Evolutionary conservation across 495 filamentous ascomycete genomes (phyloP), one percentile per base, ranked within the genome.

Genomic region (Penicillium macrosclerotiorum): DNA sequence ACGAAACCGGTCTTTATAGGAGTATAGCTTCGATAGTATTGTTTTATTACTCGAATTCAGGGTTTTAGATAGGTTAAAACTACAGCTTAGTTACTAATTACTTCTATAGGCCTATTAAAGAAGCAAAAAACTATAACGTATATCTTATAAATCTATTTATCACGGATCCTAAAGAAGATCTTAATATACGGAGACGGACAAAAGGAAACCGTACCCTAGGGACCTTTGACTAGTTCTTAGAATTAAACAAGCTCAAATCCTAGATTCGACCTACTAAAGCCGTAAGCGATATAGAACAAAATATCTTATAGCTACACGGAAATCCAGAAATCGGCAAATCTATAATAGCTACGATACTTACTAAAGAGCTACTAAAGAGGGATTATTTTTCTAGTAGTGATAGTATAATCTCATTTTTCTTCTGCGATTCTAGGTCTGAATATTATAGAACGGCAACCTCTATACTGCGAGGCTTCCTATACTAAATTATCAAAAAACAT

Each of bases 241-340:
- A 41, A 17, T 29, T 17, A 18, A 6, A 2, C 8, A 25, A 41
- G 24, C 22, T 41, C 24, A 29, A 29, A 29, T 29, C 38, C 30
- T 41, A 25, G 38, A 16, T 41, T 41, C 38, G n/a, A n/a, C n/a
- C n/a, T n/a, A n/a, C n/a, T n/a, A n/a, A n/a, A n/a, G n/a, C n/a
- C n/a, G 24, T 26, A 22, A 32, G 9, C 27, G 24, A 42, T 29
- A 29, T 33, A 23, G 27, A 33, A 13, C 26, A 33, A 22, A 43
- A 43, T 11, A 14, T 33, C 27, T 32, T 43, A 19, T 43, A 29
- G 40, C 40, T 43, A 12, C 17, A 43, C 12, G 40, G 40, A 6
- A 43, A 59, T 29, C 62, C 62, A 5, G 59, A 56, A 20, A 60
- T 49, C 8, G 62, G 62, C 43, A 60, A 65, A 31, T 60, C 62